phyloP scores from a whole-genome alignment of 495 filamentous ascomycete species.

The Tuber indicum region DNA sequence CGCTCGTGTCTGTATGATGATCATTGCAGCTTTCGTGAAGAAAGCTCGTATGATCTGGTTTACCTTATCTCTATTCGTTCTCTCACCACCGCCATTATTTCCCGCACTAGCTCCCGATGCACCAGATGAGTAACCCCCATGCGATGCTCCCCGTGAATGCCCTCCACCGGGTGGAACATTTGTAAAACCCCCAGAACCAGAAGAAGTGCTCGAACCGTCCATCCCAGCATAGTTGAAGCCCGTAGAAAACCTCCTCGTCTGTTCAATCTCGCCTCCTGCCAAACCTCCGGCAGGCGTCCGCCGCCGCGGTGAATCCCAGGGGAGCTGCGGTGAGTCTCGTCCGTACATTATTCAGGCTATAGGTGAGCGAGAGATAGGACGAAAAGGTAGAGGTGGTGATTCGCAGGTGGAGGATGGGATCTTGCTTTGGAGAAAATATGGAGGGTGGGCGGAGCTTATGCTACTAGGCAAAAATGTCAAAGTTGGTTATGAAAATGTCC shows the following conservation, averaged over 20 bases:
- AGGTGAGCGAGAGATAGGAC: slow-evolving; percentile 32
- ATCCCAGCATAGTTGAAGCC: slow-evolving; percentile 35
- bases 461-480: slow-evolving; percentile 37
- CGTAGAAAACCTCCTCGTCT: slow-evolving; percentile 33
- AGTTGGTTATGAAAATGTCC: slow-evolving; percentile 35
- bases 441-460: slow-evolving; percentile 8
- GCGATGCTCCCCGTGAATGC: slow-evolving; percentile 20
- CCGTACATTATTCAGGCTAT: slow-evolving; percentile 30
- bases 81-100: slow-evolving; percentile 22
- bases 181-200: slow-evolving; percentile 32
- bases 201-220: slow-evolving; percentile 35
- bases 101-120: slow-evolving; percentile 13
- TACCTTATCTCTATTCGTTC: slow-evolving; percentile 38
- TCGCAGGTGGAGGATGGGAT: slow-evolving; percentile 13
- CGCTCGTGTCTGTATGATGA: slow-evolving; percentile 74
- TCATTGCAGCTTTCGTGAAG: slow-evolving; percentile 77
- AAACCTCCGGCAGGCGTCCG: slow-evolving; percentile 29
- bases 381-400: slow-evolving; percentile 20
- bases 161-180: slow-evolving; percentile 30
- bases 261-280: slow-evolving; percentile 22
- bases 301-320: slow-evolving; percentile 32
- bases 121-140: slow-evolving; percentile 21
- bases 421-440: not conserved
- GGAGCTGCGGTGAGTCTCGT: slow-evolving; percentile 32
- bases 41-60: slow-evolving; percentile 63